Evolutionary conservation across 352 stramenopile species (phyloP), one percentile per base, ranked within the genome.

Genomic region (Phytophthora foliorum): DNA sequence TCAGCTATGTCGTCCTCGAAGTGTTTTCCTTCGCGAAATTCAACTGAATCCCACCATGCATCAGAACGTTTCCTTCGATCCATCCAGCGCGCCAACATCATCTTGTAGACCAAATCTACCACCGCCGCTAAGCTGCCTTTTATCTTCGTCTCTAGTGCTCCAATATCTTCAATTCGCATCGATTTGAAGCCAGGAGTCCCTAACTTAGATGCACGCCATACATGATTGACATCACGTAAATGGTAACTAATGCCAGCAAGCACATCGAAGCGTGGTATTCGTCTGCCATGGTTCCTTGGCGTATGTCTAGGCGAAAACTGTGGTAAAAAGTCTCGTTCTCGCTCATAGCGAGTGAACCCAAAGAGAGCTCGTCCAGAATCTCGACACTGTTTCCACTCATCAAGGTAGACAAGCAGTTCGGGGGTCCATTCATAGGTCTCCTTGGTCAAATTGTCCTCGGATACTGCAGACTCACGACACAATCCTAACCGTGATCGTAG

Each of bases 1-100:
- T 53, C 48, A 53, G 51, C 8, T 13, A 36, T 1, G 14, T 44
- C 22, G 22, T 25, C 6, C 38, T 41, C 25, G 19, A 11, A 7
- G 25, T 45, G 2, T 22, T 21, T 25, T 14, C 9, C 45, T 41
- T 57, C 52, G 24, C 59, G 44, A 5, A 78, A 42, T 4, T 62
- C 36, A 2, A 77, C 39, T n/a, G 55, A 63, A 19, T 27, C n/a
- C 64, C 53, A 75, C 58, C 56, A 77, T 25, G 63, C 51, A 17
- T 25, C 34, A 8, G 63, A 36, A 22, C 27, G 72, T 38, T 69
- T 63, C 24, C 49, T 65, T 50, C 75, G 53, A 32, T 77, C 49
- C 31, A 80, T 78, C 80, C 80, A 87, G 32, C 78, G 70, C 57
- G 72, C 78, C 11, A 87, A 38, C 49, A 80, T 85, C 64, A 84